phyloP scores from a whole-genome alignment of 2,329 filamentous ascomycete genomes.

The Mycosphaerella arachidis region DNA sequence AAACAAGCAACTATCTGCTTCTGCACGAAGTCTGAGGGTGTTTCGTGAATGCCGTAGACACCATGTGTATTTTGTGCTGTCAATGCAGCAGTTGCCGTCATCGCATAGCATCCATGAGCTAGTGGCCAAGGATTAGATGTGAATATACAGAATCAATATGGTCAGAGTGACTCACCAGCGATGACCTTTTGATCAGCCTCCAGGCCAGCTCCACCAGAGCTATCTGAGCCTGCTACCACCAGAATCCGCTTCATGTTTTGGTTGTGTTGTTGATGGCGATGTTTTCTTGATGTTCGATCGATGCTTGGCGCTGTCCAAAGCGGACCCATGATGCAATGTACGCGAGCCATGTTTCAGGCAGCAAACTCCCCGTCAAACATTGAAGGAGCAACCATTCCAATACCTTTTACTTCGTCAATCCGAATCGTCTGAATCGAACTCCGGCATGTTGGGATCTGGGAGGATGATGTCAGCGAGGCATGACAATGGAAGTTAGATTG shows the following conservation, averaged over 20 bases:
- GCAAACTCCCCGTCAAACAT: background rate
- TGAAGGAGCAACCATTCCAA: background rate
- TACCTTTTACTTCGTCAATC: conserved; percentile 32
- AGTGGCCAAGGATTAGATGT: background rate
- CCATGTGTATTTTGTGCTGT: conserved; percentile 94
- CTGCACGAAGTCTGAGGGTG: conserved; percentile 71
- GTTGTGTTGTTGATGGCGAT: background rate
- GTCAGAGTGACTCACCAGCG: conserved; percentile 5
- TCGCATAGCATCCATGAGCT: conserved; percentile 88
- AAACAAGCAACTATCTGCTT: conserved; percentile 83
- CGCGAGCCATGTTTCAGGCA: background rate
- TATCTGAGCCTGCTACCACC: conserved; percentile 83
- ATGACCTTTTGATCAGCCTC: conserved; percentile 96
- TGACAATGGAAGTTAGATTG: background rate
- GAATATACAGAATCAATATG: background rate
- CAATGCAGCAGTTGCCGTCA: conserved; percentile 90
- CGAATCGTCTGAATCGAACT: conserved; percentile 41
- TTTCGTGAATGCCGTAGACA: conserved; percentile 73
- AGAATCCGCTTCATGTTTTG: conserved; percentile 54
- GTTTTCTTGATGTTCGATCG: background rate
- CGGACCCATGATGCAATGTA: background rate
- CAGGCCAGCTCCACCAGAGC: conserved; percentile 85
- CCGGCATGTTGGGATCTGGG: conserved; percentile 43
- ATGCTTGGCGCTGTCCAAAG: background rate
- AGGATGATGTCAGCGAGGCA: background rate